A percentile compares a stretch with the other conserved stretches of the same genome.
Conservation (phyloP, 306 rosid genomes). For the Pterocarpus macrocarpus region DNA sequence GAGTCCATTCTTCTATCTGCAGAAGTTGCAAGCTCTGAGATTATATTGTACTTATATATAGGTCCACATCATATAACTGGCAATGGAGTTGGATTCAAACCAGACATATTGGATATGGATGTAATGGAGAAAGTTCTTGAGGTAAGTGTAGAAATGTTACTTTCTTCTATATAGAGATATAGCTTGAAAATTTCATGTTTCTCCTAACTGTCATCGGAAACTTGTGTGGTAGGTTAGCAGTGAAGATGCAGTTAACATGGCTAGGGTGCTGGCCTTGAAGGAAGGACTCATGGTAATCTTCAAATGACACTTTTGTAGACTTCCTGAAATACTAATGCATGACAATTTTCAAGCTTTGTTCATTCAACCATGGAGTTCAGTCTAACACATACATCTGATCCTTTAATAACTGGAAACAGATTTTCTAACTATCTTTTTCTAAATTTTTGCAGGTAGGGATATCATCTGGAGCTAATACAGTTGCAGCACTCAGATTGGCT, state of each 20-base stretch:
- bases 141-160: constrained; percentile 56
- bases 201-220: constrained; percentile 38
- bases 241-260: constrained; percentile 94
- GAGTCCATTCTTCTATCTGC: not conserved
- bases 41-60: constrained; percentile 44
- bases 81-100: constrained; percentile 95
- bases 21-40: constrained; percentile 35
- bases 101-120: constrained; percentile 96
- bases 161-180: constrained; percentile 17
- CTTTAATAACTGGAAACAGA: not conserved
- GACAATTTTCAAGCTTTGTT: constrained; percentile 26
- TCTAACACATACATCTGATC: constrained; percentile 5
- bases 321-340: not conserved
- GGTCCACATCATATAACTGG: constrained; percentile 96
- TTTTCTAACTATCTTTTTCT: constrained; percentile 8
- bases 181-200: constrained; percentile 7
- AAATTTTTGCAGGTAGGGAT: constrained; percentile 81
- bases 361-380: constrained; percentile 1
- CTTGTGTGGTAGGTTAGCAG: constrained; percentile 76
- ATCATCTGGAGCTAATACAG: constrained; percentile 95
- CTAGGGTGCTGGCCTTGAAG: constrained; percentile 83
- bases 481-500: constrained; percentile 89
- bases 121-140: constrained; percentile 92
- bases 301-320: constrained; percentile 17
- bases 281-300: constrained; percentile 92